These are phyloP conservation scores for Penicillium occitanis DNA, from an alignment of 2,329 filamentous ascomycete species.

Conservation along the genomic window DNA sequence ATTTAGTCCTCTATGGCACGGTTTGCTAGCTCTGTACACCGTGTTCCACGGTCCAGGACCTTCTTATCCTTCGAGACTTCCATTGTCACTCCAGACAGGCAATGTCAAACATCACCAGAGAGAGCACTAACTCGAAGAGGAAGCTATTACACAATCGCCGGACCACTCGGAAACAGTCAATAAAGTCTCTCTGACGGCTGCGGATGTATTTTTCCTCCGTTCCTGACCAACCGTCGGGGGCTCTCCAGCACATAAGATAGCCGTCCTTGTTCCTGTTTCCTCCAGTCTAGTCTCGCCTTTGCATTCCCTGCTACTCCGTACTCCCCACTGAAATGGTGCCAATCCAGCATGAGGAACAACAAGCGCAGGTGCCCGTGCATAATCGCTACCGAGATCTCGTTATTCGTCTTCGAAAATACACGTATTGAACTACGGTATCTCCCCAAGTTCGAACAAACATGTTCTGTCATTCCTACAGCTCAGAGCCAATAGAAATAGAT, in stretches of 20 bases:
- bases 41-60: not conserved
- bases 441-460: not conserved
- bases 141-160: not conserved
- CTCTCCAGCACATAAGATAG: too few relatives aligned
- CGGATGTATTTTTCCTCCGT: not conserved
- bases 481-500: not conserved
- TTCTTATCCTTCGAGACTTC: not conserved
- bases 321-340: not conserved
- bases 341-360: too few relatives aligned
- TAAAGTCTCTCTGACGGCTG: not conserved
- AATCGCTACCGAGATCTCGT: not conserved
- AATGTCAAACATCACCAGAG: not conserved
- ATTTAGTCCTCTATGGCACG: not conserved
- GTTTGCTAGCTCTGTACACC: not conserved
- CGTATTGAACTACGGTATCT: not conserved
- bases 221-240: not conserved
- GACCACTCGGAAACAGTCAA: not conserved
- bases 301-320: not conserved
- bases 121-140: not conserved
- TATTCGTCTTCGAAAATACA: not conserved
- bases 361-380: not conserved
- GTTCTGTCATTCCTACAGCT: not conserved
- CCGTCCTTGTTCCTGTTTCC: not conserved
- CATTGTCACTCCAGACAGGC: not conserved
- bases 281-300: not conserved